Evolutionary conservation across 345 rosid species (phyloP).

Genomic region (Eucalyptus paniculata): DNA sequence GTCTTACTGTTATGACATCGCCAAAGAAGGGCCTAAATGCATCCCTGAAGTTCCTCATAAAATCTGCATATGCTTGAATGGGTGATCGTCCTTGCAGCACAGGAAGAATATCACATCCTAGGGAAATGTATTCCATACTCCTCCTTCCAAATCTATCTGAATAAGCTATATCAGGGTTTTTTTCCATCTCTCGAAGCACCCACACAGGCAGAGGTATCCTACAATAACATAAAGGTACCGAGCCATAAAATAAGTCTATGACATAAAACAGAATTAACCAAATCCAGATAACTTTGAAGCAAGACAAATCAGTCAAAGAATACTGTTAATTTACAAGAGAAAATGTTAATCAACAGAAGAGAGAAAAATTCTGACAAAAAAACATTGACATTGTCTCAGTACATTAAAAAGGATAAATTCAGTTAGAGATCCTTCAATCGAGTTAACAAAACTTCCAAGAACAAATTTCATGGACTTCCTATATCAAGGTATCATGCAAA

Average conservation of each 20-base stretch:
- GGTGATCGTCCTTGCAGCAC: slow-evolving; percentile 40
- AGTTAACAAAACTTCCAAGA: neutral
- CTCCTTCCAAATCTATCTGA: slow-evolving; percentile 38
- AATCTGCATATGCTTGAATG: slow-evolving; percentile 40
- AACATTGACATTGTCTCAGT: neutral
- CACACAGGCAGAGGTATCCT: slow-evolving; percentile 46
- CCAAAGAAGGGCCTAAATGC: slow-evolving; percentile 35
- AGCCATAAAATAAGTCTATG: neutral
- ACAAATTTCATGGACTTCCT: neutral
- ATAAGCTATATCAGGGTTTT: slow-evolving; percentile 35
- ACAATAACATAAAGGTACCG: neutral
- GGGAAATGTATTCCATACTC: slow-evolving; percentile 34
- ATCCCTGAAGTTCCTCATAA: slow-evolving; percentile 39
- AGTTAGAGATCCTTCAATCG: neutral
- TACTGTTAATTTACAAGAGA: neutral
- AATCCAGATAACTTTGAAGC: neutral
- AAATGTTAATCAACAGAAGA: neutral
- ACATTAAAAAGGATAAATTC: neutral
- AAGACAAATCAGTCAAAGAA: neutral
- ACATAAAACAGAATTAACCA: neutral
- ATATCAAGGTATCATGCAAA: neutral
- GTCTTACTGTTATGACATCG: slow-evolving; percentile 18
- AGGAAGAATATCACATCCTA: slow-evolving; percentile 45
- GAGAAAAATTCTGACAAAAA: neutral
- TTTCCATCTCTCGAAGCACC: slow-evolving; percentile 35